Conservation (phyloP, 2,329 filamentous ascomycete genomes). For the Colletotrichum sublineola region DNA sequence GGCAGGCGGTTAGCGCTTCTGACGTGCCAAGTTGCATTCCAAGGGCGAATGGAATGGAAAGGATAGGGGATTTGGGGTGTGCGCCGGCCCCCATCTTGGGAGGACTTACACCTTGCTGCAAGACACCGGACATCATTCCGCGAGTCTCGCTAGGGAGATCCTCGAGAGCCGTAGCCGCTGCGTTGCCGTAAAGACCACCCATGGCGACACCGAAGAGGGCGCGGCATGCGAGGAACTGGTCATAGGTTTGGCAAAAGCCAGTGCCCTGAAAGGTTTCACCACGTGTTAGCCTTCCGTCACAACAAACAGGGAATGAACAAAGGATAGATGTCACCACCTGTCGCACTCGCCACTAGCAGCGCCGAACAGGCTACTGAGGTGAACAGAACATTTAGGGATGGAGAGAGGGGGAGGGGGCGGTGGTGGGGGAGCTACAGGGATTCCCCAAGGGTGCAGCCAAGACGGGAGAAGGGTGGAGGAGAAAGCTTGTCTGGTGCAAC, state of each 20-base stretch:
- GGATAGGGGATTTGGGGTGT: background rate
- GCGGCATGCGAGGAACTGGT: constrained; percentile 80
- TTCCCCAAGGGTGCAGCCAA: constrained; percentile 38
- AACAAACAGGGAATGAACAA: constrained; percentile 30
- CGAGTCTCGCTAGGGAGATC: constrained; percentile 77
- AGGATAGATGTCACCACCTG: constrained; percentile 16
- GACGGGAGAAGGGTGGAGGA: constrained; percentile 22
- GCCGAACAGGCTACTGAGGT: background rate
- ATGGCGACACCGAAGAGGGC: constrained; percentile 85
- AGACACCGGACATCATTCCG: constrained; percentile 80
- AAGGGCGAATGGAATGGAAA: background rate
- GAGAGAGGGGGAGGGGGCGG: background rate
- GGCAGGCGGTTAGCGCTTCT: constrained; percentile 22
- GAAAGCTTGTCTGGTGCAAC: constrained; percentile 39
- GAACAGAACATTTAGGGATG: background rate
- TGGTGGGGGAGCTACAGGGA: constrained; percentile 30
- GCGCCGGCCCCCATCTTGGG: constrained; percentile 55
- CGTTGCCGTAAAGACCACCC: constrained; percentile 85
- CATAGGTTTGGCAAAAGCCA: constrained; percentile 76
- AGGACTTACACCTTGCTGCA: constrained; percentile 73
- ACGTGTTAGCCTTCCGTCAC: constrained; percentile 3
- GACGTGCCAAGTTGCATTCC: background rate
- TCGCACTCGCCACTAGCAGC: constrained; percentile 12
- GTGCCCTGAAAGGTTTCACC: constrained; percentile 61
- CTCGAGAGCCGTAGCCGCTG: constrained; percentile 82